Evolutionary conservation across 2,329 filamentous ascomycete species (phyloP), one percentile per base, ranked within the genome.

Genomic region (Ophiostoma piceae): DNA sequence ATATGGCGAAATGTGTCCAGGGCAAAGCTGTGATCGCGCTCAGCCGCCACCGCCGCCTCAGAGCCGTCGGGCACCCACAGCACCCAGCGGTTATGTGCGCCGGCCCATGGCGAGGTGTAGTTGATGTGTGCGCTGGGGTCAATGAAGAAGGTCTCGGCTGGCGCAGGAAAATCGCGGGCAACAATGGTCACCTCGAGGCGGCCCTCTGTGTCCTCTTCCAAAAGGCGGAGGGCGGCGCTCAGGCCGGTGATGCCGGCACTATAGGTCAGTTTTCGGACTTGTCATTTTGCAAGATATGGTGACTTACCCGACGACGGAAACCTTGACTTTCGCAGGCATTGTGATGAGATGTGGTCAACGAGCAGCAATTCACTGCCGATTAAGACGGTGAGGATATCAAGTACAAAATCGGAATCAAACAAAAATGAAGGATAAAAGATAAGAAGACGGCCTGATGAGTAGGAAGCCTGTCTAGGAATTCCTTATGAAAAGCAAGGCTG

Each of bases 81-180:
- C 43, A 85, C 82, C 74, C 81, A 84, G 57, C 84, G 80, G 73
- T 85, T 84, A 74, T 87, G 84, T 1, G 85, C 84, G 12, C 85
- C 85, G 47, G 81, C 85, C 84, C 84, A 87, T 68, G 84, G 84
- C 39, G 85, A 87, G 16, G 85, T 83, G 75, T 82, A 87, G 77
- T 87, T 81, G 74, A 84, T 81, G 70, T 80, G 76, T 0, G 77
- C 72, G 16, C 71, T 71, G 5, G 78, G 74, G 70, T 82, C 79
- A 43, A 82, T 77, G 11, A 74, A 70, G 26, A 74, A 43, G 14
- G 80, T 79, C 74, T 84, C 82, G 66, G 79, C 82, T 11, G 82
- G 80, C n/a, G 75, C 76, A 11, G 83, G 83, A 66, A 84, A 82
- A 75, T 84, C 81, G 47, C 77, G 78, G 26, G 83, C 82, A 2